phyloP scores from a whole-genome alignment of 768 basidiomycete genomes.

The Phanerochaete carnosa region DNA sequence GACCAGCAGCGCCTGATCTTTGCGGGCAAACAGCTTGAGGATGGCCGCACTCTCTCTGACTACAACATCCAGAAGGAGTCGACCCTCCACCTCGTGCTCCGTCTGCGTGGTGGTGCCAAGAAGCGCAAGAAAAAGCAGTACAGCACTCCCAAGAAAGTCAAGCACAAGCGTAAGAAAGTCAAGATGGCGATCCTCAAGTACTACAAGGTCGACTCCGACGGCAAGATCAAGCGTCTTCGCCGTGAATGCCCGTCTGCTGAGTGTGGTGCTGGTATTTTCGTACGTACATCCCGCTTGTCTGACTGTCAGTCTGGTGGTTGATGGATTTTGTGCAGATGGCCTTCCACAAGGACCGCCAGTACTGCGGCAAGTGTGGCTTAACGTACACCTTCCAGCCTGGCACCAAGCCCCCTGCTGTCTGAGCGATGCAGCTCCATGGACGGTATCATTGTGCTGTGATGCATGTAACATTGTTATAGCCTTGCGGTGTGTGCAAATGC shows the following conservation, averaged over 20 bases:
- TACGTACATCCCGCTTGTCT: slow-evolving; percentile 33
- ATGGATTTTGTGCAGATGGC: slow-evolving; percentile 70
- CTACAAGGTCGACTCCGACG: slow-evolving; percentile 99
- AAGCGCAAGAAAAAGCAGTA: slow-evolving; percentile 99
- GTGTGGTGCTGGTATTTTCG: slow-evolving; percentile 84
- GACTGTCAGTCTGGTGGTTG: slow-evolving; percentile 13
- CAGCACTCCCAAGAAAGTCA: slow-evolving; percentile 99
- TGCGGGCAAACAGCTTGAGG: slow-evolving; percentile 98
- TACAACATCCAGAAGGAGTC: slow-evolving; percentile 99
- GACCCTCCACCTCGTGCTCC: slow-evolving; percentile 94
- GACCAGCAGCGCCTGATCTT: slow-evolving; percentile 99
- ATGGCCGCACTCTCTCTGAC: slow-evolving; percentile 92
- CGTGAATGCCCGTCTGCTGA: slow-evolving; percentile 88
- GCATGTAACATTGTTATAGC: background rate
- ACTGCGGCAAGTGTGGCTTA: slow-evolving; percentile 93
- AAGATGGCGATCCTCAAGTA: slow-evolving; percentile 99
- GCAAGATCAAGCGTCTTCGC: slow-evolving; percentile 98
- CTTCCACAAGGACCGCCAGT: slow-evolving; percentile 97
- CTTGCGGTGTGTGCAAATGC: slow-evolving; percentile 1
- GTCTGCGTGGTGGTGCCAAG: slow-evolving; percentile 98
- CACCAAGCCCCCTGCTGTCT: slow-evolving; percentile 72
- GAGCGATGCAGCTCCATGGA: slow-evolving; percentile 19
- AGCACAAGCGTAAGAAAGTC: slow-evolving; percentile 99
- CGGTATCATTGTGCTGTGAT: background rate
- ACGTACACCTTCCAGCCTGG: slow-evolving; percentile 84